Base-by-base conservation (phyloP, 2,329 filamentous ascomycete species). In the Exserohilum turcica region DNA sequence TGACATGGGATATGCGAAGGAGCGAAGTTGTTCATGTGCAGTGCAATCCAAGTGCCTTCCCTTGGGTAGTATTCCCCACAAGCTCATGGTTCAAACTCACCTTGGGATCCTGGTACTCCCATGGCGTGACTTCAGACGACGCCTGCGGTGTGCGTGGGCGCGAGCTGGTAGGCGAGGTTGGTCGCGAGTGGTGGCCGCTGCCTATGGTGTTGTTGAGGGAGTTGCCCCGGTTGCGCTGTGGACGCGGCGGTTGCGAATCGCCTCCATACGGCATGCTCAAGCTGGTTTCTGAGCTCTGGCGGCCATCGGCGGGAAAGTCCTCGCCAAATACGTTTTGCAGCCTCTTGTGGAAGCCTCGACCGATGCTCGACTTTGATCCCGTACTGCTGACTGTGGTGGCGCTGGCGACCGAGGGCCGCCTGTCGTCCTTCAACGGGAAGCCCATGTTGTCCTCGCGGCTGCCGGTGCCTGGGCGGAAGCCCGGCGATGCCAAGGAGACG, bases 81-180 rank as follows among this genome's bases (percentile, higher is more conserved):
- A 16, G 39, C 21, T 24, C 29, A 42, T 29, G 28, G 4, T 29
- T 56, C 13, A 47, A 42, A 66, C 86, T 79, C 74, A 90, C 88
- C 78, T 90, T 85, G 61, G 84, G 84, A 71, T 94, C 91, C 76
- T 97, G 94, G 72, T 94, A 97, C 57, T 96, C 83, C 82, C 96
- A 99, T n/a, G 94, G 94, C 33, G 96, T 94, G 52, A 99, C 92
- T 76, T 97, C 93, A 68, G 91, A 94, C 10, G 90, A 91, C 36
- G 90, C 90, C 45, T 92, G 82, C 10, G 92, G 92, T n/a, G 91
- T 96, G 64, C 89, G 84, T 42, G 92, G 91, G 62, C 91, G 83
- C 24, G 89, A 92, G 28, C 85, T 86, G 46, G 84, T 83, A 35
- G 91, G 91, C 47, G 92, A 95, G 39, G 82, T 82, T 59, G 92